Percentiles rank a stretch among this genome's conserved stretches.
These are phyloP conservation scores for Anastatica hierochuntica DNA, from an alignment of 345 rosid genomes.

Conservation along the genomic window DNA sequence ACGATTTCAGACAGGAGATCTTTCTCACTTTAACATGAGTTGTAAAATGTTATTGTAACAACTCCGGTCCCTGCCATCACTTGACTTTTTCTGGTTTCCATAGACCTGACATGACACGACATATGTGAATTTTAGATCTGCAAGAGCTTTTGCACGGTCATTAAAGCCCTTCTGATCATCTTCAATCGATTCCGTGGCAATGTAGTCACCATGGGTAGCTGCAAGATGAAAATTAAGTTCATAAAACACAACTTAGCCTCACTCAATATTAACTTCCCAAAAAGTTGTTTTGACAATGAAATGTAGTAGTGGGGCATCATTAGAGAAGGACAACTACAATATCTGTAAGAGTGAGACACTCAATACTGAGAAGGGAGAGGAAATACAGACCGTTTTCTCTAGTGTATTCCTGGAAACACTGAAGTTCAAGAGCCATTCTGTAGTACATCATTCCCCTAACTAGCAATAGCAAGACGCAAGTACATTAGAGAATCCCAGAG, in stretches of 20 bases:
- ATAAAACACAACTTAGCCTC: constrained; percentile 1
- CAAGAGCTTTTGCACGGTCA: constrained; percentile 56
- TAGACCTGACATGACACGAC: constrained; percentile 95
- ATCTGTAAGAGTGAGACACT: neutral
- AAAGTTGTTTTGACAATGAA: neutral
- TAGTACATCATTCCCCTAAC: constrained; percentile 99
- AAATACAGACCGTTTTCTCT: constrained; percentile 52
- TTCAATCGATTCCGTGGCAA: constrained; percentile 26
- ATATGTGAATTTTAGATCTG: constrained; percentile 84
- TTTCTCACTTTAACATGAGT: constrained; percentile 84
- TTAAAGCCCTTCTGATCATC: constrained; percentile 13
- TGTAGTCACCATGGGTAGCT: constrained; percentile 33
- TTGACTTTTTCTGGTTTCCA: constrained; percentile 75
- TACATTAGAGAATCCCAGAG: neutral
- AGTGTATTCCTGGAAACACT: constrained; percentile 54
- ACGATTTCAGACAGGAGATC: neutral
- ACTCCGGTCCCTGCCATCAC: constrained; percentile 43
- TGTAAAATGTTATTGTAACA: constrained; percentile 65
- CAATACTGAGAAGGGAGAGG: constrained; percentile 9
- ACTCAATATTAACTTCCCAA: constrained; percentile 7
- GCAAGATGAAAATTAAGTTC: constrained; percentile 21
- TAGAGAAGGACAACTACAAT: neutral
- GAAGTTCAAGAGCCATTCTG: constrained; percentile 64
- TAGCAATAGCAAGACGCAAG: constrained; percentile 25
- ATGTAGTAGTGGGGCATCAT: constrained; percentile 3